phyloP scores from a whole-genome alignment of 192 early-diverging fungal species.

The Podila minutissima region DNA sequence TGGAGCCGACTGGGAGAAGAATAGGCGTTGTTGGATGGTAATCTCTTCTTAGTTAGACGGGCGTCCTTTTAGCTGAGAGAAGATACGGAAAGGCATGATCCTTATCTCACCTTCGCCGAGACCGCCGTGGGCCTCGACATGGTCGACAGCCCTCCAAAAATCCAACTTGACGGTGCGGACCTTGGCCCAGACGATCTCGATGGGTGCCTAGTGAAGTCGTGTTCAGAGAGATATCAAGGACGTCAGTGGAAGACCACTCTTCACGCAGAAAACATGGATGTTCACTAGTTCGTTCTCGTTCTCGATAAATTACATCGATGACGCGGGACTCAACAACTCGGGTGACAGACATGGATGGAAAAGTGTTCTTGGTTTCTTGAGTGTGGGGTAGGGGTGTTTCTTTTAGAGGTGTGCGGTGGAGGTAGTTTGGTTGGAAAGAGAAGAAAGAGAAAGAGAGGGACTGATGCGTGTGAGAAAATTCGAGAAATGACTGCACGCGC shows the following conservation, averaged over 20 bases:
- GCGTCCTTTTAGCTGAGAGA: neutral
- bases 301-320: slow-evolving; percentile 9
- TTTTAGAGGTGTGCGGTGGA: too few species aligned
- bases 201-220: slow-evolving; percentile 18
- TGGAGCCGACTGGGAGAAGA: slow-evolving; percentile 56
- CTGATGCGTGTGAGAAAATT: too few species aligned
- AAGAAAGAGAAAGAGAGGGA: too few species aligned
- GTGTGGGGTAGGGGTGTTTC: too few species aligned
- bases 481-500: too few species aligned
- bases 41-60: neutral
- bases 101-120: slow-evolving; percentile 13
- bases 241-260: too few species aligned
- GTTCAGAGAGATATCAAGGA: neutral
- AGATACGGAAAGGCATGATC: neutral
- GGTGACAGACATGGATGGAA: slow-evolving; percentile 31
- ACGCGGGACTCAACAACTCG: slow-evolving; percentile 40
- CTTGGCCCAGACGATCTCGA: slow-evolving; percentile 34
- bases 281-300: neutral
- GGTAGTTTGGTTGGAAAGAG: too few species aligned
- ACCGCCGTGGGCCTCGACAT: slow-evolving; percentile 19
- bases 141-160: slow-evolving; percentile 37
- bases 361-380: neutral
- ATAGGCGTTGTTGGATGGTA: neutral
- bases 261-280: neutral
- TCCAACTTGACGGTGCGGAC: slow-evolving; percentile 26